phyloP scores from a whole-genome alignment of 1,284 basidiomycete species.

The Sporisorium reilianum region DNA sequence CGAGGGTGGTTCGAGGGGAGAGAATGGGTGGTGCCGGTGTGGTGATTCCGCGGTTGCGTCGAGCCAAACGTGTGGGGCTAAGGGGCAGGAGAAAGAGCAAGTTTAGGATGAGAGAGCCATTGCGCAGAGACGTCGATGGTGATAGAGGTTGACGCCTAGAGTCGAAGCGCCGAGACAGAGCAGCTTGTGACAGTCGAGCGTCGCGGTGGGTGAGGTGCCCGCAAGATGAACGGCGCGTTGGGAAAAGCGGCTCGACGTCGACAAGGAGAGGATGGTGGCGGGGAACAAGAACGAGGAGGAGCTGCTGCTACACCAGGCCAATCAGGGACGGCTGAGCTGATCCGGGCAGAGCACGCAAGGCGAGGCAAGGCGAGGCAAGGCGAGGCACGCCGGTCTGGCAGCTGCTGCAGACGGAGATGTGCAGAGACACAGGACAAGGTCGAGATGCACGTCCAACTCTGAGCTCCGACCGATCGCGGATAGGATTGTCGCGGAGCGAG shows the following conservation, averaged over 20 bases:
- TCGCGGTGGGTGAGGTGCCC: background rate
- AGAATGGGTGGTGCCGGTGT: background rate
- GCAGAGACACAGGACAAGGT: no score
- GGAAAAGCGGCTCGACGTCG: background rate
- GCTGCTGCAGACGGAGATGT: constrained; percentile 4
- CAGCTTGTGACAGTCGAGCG: background rate
- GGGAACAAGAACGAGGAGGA: background rate
- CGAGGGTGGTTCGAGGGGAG: background rate
- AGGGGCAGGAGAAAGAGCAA: background rate
- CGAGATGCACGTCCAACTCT: constrained; percentile 6
- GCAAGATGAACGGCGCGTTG: background rate
- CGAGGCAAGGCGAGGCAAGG: background rate
- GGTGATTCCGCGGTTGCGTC: background rate
- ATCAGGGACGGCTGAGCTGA: background rate
- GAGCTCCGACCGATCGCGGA: constrained; percentile 13
- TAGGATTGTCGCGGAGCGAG: background rate
- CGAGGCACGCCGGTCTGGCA: background rate
- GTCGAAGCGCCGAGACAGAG: background rate
- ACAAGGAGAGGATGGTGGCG: background rate
- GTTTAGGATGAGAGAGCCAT: background rate
- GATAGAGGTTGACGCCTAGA: no score
- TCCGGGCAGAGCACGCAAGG: background rate
- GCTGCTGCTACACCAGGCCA: background rate
- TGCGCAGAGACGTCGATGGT: background rate
- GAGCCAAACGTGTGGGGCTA: background rate